A percentile compares a stretch with the other conserved stretches of the same genome.
These are phyloP conservation scores for Tetrapisispora taiwanensis DNA, from an alignment of 805 yeast genomes.

Conservation along the genomic window DNA sequence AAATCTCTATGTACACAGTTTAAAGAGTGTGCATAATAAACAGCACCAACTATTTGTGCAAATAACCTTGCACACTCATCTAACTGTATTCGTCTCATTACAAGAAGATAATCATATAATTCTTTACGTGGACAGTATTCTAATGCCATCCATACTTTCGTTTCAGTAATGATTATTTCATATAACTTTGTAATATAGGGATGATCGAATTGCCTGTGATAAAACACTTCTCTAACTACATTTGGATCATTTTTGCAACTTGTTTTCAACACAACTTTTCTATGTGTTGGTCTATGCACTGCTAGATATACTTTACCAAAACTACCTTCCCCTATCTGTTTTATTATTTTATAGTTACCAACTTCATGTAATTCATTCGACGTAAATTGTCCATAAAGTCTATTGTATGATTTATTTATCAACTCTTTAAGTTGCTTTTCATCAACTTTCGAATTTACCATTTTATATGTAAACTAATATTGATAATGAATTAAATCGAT, in stretches of 20 bases:
- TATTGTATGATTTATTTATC: conserved; percentile 56
- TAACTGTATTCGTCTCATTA: conserved; percentile 39
- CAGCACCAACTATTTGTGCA: conserved; percentile 51
- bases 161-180: conserved; percentile 76
- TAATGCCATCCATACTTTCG: conserved; percentile 72
- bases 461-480: neutral
- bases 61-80: conserved; percentile 46
- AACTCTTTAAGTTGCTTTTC: conserved; percentile 26
- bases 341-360: conserved; percentile 67
- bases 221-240: conserved; percentile 81
- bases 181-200: conserved; percentile 76
- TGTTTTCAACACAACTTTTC: conserved; percentile 77
- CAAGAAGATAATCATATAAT: conserved; percentile 55
- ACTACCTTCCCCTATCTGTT: conserved; percentile 82
- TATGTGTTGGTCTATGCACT: conserved; percentile 58
- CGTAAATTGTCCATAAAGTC: conserved; percentile 41
- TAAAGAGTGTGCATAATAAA: conserved; percentile 61
- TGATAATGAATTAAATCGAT: no score
- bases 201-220: conserved; percentile 74
- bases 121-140: conserved; percentile 85
- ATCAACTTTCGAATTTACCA: conserved; percentile 19
- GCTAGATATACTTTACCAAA: conserved; percentile 91
- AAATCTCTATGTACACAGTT: conserved; percentile 80
- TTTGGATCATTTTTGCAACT: conserved; percentile 73
- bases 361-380: conserved; percentile 47